Evolutionary conservation across 73 alveolate genomes (phyloP).

Genomic region (Tetrahymena thermophila): DNA sequence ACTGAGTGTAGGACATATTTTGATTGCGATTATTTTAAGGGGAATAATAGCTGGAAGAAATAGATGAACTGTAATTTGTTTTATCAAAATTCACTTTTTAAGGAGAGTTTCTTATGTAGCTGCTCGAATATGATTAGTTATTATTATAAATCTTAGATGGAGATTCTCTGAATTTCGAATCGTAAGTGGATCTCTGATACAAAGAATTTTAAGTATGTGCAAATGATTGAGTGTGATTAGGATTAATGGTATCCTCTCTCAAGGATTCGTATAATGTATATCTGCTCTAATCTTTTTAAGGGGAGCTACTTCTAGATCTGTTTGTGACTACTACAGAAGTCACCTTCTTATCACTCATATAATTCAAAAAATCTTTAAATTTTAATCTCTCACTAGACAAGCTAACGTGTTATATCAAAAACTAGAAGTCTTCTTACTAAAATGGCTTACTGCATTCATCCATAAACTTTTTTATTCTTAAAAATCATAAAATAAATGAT

Average conservation of each 20-base stretch:
- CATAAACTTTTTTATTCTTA: background rate
- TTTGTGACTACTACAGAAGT: background rate
- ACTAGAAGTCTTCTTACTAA: background rate
- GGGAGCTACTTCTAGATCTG: background rate
- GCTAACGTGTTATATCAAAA: background rate
- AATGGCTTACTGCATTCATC: background rate
- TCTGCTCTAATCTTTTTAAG: background rate
- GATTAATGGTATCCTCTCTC: background rate
- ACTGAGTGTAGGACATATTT: background rate
- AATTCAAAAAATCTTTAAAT: background rate
- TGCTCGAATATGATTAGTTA: background rate
- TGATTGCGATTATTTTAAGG: background rate
- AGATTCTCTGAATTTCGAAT: background rate
- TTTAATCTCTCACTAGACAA: background rate
- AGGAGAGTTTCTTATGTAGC: background rate
- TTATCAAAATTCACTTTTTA: background rate
- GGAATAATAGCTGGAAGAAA: background rate
- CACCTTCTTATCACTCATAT: background rate
- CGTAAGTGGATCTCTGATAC: background rate
- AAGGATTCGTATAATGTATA: background rate
- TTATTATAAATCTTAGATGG: background rate
- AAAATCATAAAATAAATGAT: background rate
- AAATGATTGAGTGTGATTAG: background rate
- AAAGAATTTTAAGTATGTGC: background rate
- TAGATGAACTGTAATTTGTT: background rate